A percentile compares a stretch with the other conserved stretches of the same genome.
phyloP scores from a whole-genome alignment of 768 basidiomycete species.

The Chalciporus chontae region DNA sequence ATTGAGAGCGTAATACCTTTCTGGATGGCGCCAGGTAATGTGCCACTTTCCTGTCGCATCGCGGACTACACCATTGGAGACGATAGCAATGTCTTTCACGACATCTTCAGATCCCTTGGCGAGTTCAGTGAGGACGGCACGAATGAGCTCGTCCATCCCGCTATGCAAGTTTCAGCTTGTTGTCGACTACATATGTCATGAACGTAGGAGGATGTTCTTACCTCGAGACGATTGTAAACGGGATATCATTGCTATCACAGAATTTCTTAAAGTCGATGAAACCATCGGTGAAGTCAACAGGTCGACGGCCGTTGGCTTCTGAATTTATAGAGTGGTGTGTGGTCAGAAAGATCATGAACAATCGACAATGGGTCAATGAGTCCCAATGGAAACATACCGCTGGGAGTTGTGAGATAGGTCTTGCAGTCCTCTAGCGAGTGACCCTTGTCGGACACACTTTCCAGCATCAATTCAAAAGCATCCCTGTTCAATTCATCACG shows the following conservation, averaged over 20 bases:
- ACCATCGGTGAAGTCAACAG: constrained; percentile 36
- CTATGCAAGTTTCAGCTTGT: constrained; percentile 35
- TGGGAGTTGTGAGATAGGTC: constrained; percentile 62
- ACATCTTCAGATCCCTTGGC: constrained; percentile 57
- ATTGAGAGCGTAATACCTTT: constrained; percentile 49
- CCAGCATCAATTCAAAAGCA: constrained; percentile 82
- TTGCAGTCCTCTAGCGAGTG: constrained; percentile 87
- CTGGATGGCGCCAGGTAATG: constrained; percentile 85
- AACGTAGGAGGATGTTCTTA: constrained; percentile 30
- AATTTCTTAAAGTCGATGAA: constrained; percentile 86
- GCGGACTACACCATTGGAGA: constrained; percentile 85
- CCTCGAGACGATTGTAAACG: constrained; percentile 93
- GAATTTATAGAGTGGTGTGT: not conserved
- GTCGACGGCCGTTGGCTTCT: constrained; percentile 12
- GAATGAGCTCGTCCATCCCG: constrained; percentile 93
- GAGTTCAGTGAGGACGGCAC: constrained; percentile 76
- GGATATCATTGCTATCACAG: constrained; percentile 78
- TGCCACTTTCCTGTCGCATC: constrained; percentile 63
- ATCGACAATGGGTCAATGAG: not conserved
- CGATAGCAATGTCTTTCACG: constrained; percentile 78
- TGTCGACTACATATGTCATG: not conserved
- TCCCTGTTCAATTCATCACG: constrained; percentile 51
- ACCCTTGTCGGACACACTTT: constrained; percentile 69
- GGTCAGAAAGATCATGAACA: not conserved
- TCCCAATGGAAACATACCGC: constrained; percentile 33